Base-by-base conservation (phyloP, 805 yeast genomes). In the Wickerhamomyces tratensis region DNA sequence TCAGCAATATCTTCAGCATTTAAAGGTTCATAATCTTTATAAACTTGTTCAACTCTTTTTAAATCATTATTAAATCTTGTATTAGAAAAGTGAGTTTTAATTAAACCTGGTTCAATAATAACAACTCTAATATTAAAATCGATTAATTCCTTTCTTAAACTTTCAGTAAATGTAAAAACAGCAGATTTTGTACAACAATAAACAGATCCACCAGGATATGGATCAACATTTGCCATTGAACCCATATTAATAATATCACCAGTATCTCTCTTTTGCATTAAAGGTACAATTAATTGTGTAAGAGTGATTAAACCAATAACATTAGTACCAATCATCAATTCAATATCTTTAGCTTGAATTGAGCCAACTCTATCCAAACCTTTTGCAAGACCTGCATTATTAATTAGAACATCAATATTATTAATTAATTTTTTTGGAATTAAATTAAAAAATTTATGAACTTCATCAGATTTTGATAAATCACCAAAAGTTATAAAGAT, bases 231-330 rank as follows among this genome's bases (percentile, higher is more conserved):
- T 13, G 88, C 88, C 51, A 81, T 73, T 5, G 88, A 81, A 4
- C 88, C 87, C 43, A 82, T 56, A 52, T 80, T 80, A 43, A 81
- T 78, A 45, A 82, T 79, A 49, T 80, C 86, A 49, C 88, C 88
- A 11, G 65, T 56, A 56, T 83, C 76, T 50, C 80, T 78, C 45
- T 70, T 68, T 58, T 82, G 79, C 73, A 89, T 74, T 31, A 81
- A 81, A 12, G 57, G 57, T 36, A 89, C 65, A 33, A 87, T 74
- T 8, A 79, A 74, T 57, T 88, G 95, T 10, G 96, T 87, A 51
- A 88, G 64, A 33, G 82, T 76, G 48, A 88, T 83, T 59, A 89
- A 68, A 2, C 95, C 96, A 46, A 86, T 61, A 7, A 87, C 95
- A 57, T 88, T 89, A 46, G 96, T 86, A 55, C 79, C 72, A 62